Percentiles rank a stretch among this genome's conserved stretches.
Conservation (phyloP, 139 green algal genomes). For the Gonium pectorale region DNA sequence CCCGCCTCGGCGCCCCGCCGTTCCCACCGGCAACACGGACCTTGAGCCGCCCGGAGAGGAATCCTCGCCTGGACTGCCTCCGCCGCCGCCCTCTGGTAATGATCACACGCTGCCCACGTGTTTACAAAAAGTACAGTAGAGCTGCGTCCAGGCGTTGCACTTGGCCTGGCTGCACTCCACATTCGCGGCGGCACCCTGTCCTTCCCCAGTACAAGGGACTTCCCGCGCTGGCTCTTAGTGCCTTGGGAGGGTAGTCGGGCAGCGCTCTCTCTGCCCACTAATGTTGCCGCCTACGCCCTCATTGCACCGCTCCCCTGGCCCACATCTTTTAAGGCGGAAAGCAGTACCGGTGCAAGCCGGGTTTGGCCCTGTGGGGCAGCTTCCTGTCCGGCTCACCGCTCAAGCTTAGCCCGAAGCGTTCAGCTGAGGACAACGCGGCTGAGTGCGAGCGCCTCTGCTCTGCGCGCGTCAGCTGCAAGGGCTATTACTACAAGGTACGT, state of each 20-base stretch:
- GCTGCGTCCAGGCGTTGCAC: neutral
- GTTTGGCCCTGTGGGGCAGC: neutral
- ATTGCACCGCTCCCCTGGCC: neutral
- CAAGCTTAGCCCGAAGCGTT: constrained; percentile 8
- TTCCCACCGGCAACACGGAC: no score
- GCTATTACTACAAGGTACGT: constrained; percentile 43
- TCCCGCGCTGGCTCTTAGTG: no score
- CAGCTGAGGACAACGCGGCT: neutral
- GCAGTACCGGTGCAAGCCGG: neutral
- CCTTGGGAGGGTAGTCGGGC: no score
- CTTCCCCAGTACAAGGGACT: no score
- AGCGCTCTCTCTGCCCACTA: no score
- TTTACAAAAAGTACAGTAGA: no score
- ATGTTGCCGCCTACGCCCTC: no score
- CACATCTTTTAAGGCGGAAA: neutral
- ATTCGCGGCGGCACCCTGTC: no score
- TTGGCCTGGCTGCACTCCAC: neutral
- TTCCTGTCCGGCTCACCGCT: neutral
- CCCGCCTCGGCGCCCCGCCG: no score
- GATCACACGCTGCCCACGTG: neutral
- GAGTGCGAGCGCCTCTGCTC: neutral
- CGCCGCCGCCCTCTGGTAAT: neutral
- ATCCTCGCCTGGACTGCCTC: neutral
- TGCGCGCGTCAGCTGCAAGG: neutral
- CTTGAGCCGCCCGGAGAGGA: no score